Evolutionary conservation across 768 basidiomycete species (phyloP).

Genomic region (Brasilioporus rufonigricans): DNA sequence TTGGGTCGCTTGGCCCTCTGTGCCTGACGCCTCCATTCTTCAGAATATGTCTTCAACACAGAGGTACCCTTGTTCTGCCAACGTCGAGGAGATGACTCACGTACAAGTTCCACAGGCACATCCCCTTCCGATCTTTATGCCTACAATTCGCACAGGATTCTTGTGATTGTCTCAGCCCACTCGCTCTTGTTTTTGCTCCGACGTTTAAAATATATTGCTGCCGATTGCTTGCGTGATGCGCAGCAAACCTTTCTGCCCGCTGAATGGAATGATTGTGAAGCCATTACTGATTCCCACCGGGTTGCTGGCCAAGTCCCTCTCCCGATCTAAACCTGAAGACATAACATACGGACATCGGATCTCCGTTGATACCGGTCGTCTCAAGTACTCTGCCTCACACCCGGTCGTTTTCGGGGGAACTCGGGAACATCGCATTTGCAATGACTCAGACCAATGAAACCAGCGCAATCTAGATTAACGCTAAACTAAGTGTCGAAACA

Average conservation of each 20-base stretch:
- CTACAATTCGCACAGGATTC: slow-evolving; percentile 47
- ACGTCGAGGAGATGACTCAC: background rate
- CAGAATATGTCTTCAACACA: slow-evolving; percentile 90
- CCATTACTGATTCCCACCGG: no score
- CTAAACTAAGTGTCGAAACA: slow-evolving; percentile 4
- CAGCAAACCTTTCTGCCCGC: no score
- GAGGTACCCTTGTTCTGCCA: slow-evolving; percentile 50
- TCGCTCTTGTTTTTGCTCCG: background rate
- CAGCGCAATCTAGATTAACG: slow-evolving; percentile 6
- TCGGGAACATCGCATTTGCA: background rate
- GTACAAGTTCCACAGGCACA: slow-evolving; percentile 47
- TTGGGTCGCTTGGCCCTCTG: background rate
- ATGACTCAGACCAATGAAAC: slow-evolving; percentile 1
- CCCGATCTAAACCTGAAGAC: background rate
- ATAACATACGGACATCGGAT: background rate
- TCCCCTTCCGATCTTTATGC: slow-evolving; percentile 67
- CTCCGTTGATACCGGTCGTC: background rate
- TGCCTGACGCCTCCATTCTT: slow-evolving; percentile 8
- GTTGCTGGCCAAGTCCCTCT: background rate
- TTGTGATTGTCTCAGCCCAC: slow-evolving; percentile 25
- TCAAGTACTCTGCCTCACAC: background rate
- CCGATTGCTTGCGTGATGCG: background rate
- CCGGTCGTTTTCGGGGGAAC: background rate
- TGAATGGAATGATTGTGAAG: background rate
- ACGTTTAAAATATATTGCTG: background rate